Base-by-base conservation (phyloP, 2,329 filamentous ascomycete species). In the Thelonectria rubi region DNA sequence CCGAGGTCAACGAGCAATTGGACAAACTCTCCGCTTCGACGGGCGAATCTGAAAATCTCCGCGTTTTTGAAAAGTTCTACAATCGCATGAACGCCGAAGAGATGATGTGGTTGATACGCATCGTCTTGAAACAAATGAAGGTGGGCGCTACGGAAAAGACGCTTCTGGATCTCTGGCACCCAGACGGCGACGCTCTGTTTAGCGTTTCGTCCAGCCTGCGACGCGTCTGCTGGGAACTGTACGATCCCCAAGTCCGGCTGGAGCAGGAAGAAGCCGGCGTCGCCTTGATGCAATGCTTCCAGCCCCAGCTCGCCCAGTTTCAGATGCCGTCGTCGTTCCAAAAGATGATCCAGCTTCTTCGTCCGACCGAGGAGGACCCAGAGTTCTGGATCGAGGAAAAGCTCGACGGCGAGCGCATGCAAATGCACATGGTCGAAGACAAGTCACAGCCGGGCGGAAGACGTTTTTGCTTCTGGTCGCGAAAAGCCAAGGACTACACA, bases 341-440 rank as follows among this genome's bases (percentile, higher is more conserved):
- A 56, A 91, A 88, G 72, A 92, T 96, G 86, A 87, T 96, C 1
- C 81, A 87, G 17, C 88, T 84, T 56, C 77, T 90, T 77, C 85
- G 87, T 2, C 82, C 85, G 0, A 89, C 87, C 0, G 85, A 89
- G 21, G 88, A 92, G 0, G 89, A 96, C 54, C 81, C 84, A 0
- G 87, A 91, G 9, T 99, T 96, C 73, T 98, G 94, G 93, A 95
- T 98, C 49, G 95, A 99, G 76, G 95, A 99, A 78, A 99, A 99
- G 77, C 82, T 99, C 9, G 95, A 99, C 69, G 95, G 95, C 1
- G 95, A 99, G 78, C 87, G 95, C 24, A 97, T 99, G 90, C 95
- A 99, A 76, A 84, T 99, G 74, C 95, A 99, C 76, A 94, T 98
- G 91, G 77, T 86, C 12, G 83, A 91, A 59, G 92, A 97, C 67